phyloP scores from a whole-genome alignment of 2,329 filamentous ascomycete species.

The Penicillium sp. region DNA sequence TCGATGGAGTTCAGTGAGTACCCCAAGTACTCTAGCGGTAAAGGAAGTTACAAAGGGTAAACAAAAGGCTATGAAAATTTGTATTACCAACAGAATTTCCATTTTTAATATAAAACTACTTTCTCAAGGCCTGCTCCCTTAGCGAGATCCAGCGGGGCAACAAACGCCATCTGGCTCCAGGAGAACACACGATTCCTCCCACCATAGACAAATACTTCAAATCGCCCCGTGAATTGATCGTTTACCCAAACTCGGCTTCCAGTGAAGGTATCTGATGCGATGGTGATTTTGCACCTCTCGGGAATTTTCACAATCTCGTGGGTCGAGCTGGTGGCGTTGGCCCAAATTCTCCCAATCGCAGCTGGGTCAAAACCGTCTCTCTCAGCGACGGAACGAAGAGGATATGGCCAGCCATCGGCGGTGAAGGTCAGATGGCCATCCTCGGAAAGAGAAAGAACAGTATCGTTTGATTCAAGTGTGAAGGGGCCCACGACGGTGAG shows the following conservation, averaged over 20 bases:
- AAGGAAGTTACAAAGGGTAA: too few species aligned
- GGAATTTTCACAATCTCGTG: constrained; percentile 46
- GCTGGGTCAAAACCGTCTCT: constrained; percentile 49
- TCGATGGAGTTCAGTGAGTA: too few species aligned
- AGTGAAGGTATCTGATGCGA: constrained; percentile 48
- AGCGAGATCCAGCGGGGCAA: constrained; percentile 48
- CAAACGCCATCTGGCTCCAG: constrained; percentile 61
- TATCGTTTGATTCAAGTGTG: constrained; percentile 47
- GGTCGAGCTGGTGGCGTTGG: constrained; percentile 49
- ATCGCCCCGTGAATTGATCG: constrained; percentile 50
- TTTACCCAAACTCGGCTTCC: constrained; percentile 55
- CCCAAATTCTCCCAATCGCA: constrained; percentile 56
- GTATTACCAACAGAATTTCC: too few species aligned
- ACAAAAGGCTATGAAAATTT: too few species aligned
- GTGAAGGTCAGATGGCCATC: constrained; percentile 46
- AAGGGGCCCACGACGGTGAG: constrained; percentile 52
- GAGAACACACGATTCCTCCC: constrained; percentile 55
- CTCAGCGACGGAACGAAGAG: constrained; percentile 49
- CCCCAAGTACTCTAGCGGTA: too few species aligned
- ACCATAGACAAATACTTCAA: constrained; percentile 58
- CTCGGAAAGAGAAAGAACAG: constrained; percentile 40
- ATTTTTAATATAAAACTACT: neutral
- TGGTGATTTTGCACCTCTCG: constrained; percentile 38
- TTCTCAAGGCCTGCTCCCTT: constrained; percentile 11
- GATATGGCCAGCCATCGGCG: constrained; percentile 50